Evolutionary conservation across 805 yeast genomes (phyloP), one percentile per base, ranked within the genome.

Genomic region (Zygosaccharomyces bisporus): DNA sequence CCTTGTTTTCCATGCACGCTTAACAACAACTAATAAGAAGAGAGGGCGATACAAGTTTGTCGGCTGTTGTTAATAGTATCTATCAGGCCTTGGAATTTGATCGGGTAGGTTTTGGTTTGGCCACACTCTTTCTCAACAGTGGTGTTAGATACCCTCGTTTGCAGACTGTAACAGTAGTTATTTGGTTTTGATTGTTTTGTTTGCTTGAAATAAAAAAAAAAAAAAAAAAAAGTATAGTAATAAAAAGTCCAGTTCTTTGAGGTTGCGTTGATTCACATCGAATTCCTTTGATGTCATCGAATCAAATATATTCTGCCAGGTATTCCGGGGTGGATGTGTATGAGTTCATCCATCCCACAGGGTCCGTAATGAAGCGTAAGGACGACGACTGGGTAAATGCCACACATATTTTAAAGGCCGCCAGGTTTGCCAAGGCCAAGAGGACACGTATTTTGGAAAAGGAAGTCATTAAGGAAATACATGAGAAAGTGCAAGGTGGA

Each of bases 401-500:
- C 9, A 91, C 98, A 19, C 98, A 91, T 63, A 87, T 91, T 38
- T 72, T 91, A 50, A 91, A 91, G 64, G 90, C 91, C 34, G 96
- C 97, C 37, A 83, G 86, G 61, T 89, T 89, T 63, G 95, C 96
- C 49, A 90, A 90, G 66, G 96, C 97, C 1, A 88, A 86, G 63
- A 71, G 98, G 53, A 90, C 97, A 14, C 82, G 95, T 56, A 88
- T 90, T 50, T 74, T 90, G 55, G 98, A 90, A 62, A 80, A 84
- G 57, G 96, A 90, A 51, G 95, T 91, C n/a, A 96, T 91, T 60
- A 77, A 76, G 33, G 95, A 95, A 4, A 67, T 73, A 14, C 97
- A 90, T 63, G 96, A 90, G 58, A 91, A 91, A 63, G 88, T 90
- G 17, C 98, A 90, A 65, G 98, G 98, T 50, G 98, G 98, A 2